Evolutionary conservation across 2,329 filamentous ascomycete species (phyloP), one percentile per base, ranked within the genome.

Genomic region (Tolypocladium ophioglossoides): DNA sequence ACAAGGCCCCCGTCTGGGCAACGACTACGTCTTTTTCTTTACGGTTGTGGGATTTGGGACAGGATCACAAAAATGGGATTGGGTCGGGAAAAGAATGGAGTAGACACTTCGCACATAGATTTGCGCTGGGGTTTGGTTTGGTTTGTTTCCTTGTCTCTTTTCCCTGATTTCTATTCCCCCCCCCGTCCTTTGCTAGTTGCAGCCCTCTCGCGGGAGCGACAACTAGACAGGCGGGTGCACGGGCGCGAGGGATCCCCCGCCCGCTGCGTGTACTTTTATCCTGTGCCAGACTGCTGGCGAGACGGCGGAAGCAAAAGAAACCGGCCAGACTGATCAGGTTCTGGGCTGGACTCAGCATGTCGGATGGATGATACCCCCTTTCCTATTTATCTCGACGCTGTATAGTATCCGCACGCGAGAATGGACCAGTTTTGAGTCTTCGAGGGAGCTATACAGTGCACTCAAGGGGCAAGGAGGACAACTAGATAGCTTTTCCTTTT

Each of bases 271-370:
- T 54, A 63, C 62, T 58, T 60, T 54, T 59, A 59, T 57, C 56
- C 54, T 65, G 64, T 63, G 62, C 58, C 62, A 64, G 51, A 60
- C 52, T 55, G 58, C 52, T 57, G 59, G 59, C 57, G 47, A 56
- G 56, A 58, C 52, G 55, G 51, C 51, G 48, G 54, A 55, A 56
- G 52, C 60, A 59, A 54, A 49, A 53, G 56, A 57, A 54, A 60
- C 57, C 55, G 58, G 56, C 56, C 57, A 48, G 57, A 55, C 50
- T 57, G 57, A 60, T 22, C 14, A 52, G 35, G 57, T 59, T 60
- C 62, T 64, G 63, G 66, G 63, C 65, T 63, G 65, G 63, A 62
- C 65, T 67, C 61, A 63, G 61, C 59, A 64, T 54, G 55, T 56
- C 61, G 58, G 34, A 62, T 62, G 64, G 58, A 68, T 61, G 66